Percentiles rank a stretch among this genome's conserved stretches.
Conservation (phyloP, 129 eudicot genomes). For the Ambrosia trifida region DNA sequence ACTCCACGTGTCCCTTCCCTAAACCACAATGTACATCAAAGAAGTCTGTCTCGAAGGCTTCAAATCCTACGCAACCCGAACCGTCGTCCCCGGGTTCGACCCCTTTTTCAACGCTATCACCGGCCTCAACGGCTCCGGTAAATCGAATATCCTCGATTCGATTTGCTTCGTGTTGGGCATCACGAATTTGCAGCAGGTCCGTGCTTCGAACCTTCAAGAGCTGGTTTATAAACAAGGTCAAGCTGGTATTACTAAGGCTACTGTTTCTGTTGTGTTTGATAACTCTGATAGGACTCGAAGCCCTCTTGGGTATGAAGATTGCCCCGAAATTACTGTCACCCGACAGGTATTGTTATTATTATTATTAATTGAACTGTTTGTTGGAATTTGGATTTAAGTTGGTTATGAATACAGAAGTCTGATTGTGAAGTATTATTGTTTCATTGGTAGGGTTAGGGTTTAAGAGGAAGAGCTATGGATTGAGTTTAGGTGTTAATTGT, state of each 20-base stretch:
- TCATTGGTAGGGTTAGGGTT: too few relatives aligned
- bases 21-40: slow-evolving; percentile 65
- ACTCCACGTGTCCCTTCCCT: neutral
- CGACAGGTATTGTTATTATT: slow-evolving; percentile 64
- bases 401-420: neutral
- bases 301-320: slow-evolving; percentile 94
- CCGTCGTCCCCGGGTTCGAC: slow-evolving; percentile 93
- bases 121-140: slow-evolving; percentile 95
- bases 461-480: neutral
- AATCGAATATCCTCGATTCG: slow-evolving; percentile 95
- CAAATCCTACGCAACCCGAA: slow-evolving; percentile 95
- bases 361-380: neutral
- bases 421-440: neutral
- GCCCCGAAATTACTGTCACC: slow-evolving; percentile 86
- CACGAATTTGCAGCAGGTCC: slow-evolving; percentile 93
- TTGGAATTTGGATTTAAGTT: neutral
- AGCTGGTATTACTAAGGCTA: slow-evolving; percentile 99
- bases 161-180: slow-evolving; percentile 96
- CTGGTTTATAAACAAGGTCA: slow-evolving; percentile 98
- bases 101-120: slow-evolving; percentile 96
- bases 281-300: slow-evolving; percentile 83
- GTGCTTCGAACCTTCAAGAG: slow-evolving; percentile 97
- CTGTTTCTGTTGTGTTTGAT: slow-evolving; percentile 93
- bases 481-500: neutral
- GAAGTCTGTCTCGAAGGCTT: slow-evolving; percentile 92